Base-by-base conservation (phyloP, 352 stramenopile species). In the Globisporangium viniferum region DNA sequence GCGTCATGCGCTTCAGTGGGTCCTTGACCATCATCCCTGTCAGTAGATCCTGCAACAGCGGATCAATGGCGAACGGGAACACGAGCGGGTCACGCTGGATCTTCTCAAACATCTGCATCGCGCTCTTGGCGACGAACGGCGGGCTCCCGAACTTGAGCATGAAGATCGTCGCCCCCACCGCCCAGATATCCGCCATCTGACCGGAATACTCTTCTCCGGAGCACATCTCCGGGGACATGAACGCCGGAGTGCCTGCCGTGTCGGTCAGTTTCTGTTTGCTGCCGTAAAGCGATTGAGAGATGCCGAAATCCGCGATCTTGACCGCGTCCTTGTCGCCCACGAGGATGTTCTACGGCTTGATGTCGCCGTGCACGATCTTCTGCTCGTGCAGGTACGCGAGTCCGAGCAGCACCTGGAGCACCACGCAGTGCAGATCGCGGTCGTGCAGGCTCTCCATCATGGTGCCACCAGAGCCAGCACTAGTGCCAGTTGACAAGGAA, bases 221-320 rank as follows among this genome's bases (percentile, higher is more conserved):
- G 68, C 91, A 98, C 77, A 98, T 95, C 72, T 98, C 94, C 2
- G 94, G 94, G 0, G 91, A 92, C 90, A 98, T 97, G 66, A 98
- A 98, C 4, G 92, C 91, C 12, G 92, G 92, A 0, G 93, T 98
- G 2, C 94, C 94, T 1, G 79, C 90, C 7, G 89, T 93, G 55
- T 92, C 86, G 14, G 73, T 73, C 33, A 96, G 75, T 68, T 91
- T 90, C 67, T 93, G 81, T 51, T 92, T 92, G 58, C 82, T 92
- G 3, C 82, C 84, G 41, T 92, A 90, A 14, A 95, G 65, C 18
- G 88, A 96, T 63, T 95, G 88, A 0, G 90, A 95, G 64, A 98
- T 97, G 1, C 91, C 90, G 59, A 97, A 97, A 58, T 98, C 91
- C 0, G 87, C 91, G 64, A 98, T 97, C 73, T 98, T 97, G 49